phyloP scores from a whole-genome alignment of 306 rosid genomes.

The Cucumis melo region DNA sequence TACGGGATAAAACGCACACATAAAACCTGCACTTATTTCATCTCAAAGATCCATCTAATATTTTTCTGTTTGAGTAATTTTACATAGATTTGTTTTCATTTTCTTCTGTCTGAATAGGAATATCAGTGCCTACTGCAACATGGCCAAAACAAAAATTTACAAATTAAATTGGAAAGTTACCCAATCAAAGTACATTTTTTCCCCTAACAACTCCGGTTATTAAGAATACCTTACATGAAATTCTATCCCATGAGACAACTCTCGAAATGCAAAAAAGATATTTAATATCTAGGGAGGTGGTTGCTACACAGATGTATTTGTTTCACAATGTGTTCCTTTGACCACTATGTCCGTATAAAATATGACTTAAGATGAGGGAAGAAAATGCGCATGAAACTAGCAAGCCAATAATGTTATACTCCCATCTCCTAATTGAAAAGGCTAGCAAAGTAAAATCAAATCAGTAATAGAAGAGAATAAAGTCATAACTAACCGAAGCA shows the following conservation, averaged over 20 bases:
- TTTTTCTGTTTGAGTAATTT: background rate
- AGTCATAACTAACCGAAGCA: constrained; percentile 82
- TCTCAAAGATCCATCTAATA: background rate
- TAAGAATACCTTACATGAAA: background rate
- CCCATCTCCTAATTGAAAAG: background rate
- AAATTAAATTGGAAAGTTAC: background rate
- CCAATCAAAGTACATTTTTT: background rate
- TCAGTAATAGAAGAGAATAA: constrained; percentile 11
- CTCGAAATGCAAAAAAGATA: background rate
- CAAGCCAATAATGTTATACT: background rate
- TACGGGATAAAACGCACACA: background rate
- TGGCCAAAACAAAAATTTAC: background rate
- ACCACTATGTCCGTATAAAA: background rate
- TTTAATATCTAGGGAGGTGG: background rate
- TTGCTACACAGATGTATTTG: background rate
- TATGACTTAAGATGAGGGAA: background rate
- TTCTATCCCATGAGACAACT: background rate
- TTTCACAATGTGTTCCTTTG: background rate
- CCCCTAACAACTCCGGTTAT: background rate
- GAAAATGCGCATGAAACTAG: background rate
- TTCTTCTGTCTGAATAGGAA: background rate
- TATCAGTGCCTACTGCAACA: background rate
- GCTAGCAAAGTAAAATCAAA: background rate
- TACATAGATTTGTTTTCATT: background rate
- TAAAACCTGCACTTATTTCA: background rate